phyloP scores from a whole-genome alignment of 2,329 filamentous ascomycete genomes.

The Diaporthe capsici region DNA sequence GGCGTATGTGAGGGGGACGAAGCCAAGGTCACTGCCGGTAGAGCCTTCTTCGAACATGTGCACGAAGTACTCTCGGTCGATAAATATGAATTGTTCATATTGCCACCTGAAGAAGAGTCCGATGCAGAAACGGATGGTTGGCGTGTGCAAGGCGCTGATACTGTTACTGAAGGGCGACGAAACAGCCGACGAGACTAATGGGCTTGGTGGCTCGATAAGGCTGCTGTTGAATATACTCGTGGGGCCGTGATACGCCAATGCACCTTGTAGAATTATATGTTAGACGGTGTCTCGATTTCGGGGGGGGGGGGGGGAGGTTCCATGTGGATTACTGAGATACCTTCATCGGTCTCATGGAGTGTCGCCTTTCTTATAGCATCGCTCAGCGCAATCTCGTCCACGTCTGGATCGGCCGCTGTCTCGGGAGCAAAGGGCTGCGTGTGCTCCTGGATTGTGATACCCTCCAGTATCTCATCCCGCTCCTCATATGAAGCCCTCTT shows the following conservation, averaged over 20 bases:
- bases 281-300: background rate
- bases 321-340: background rate
- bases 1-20: background rate
- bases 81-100: background rate
- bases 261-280: background rate
- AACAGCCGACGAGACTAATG: background rate
- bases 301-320: background rate
- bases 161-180: background rate
- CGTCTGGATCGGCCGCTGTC: background rate
- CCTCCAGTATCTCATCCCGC: slow-evolving; percentile 12
- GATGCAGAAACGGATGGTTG: background rate
- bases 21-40: background rate
- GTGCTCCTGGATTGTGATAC: background rate
- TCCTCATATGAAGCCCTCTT: background rate
- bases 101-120: slow-evolving; percentile 22
- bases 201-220: slow-evolving; percentile 8
- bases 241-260: slow-evolving; percentile 19
- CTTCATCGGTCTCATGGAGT: slow-evolving; percentile 17
- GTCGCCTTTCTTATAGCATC: slow-evolving; percentile 6
- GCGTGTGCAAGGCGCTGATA: background rate
- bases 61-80: slow-evolving; percentile 10
- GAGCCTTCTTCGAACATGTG: background rate
- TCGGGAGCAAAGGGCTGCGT: background rate
- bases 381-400: slow-evolving; percentile 14
- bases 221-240: slow-evolving; percentile 20